Evolutionary conservation across 176 grass and related monocot genomes (phyloP).

Genomic region (Rhipidocladum racemiflorum): DNA sequence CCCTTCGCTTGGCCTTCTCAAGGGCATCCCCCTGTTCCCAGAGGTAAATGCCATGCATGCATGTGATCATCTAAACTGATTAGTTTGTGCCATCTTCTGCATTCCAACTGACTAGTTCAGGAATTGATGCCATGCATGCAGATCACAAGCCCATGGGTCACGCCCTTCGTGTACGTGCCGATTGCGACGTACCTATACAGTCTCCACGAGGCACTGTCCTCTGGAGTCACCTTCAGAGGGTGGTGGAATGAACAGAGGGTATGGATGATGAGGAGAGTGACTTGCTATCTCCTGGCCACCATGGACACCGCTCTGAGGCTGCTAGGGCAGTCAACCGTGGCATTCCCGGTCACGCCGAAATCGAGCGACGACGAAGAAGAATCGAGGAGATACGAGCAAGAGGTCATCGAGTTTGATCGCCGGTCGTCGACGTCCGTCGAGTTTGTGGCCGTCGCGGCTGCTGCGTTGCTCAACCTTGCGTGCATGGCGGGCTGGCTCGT

Average conservation of each 20-base stretch:
- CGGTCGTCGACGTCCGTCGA: conserved; percentile 15
- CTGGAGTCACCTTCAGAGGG: conserved; percentile 34
- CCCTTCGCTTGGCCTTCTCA: conserved; percentile 47
- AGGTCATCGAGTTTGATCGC: conserved; percentile 48
- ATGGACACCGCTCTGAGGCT: conserved; percentile 9
- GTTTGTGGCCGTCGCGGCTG: conserved; percentile 28
- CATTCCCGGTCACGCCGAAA: conserved; percentile 39
- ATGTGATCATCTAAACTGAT: neutral
- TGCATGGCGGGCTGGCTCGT: conserved; percentile 22
- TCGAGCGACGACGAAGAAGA: conserved; percentile 13
- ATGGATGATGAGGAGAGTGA: conserved; percentile 44
- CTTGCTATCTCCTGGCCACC: conserved; percentile 31
- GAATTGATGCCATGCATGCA: conserved; percentile 13
- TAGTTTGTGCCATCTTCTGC: neutral
- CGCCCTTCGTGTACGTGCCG: conserved; percentile 34
- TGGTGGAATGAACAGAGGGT: conserved; percentile 55
- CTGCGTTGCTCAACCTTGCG: conserved; percentile 37
- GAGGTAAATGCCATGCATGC: conserved; percentile 25
- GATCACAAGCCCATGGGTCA: conserved; percentile 41
- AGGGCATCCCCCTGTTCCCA: conserved; percentile 51
- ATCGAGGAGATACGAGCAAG: conserved; percentile 43
- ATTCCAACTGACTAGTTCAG: neutral
- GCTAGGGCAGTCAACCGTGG: conserved; percentile 24
- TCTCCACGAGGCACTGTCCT: conserved; percentile 14
- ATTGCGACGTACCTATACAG: conserved; percentile 19